Percentiles rank a stretch among this genome's conserved stretches.
These are phyloP conservation scores for Adansonia gregorii DNA, from an alignment of 441 rosid genomes.

Conservation along the genomic window DNA sequence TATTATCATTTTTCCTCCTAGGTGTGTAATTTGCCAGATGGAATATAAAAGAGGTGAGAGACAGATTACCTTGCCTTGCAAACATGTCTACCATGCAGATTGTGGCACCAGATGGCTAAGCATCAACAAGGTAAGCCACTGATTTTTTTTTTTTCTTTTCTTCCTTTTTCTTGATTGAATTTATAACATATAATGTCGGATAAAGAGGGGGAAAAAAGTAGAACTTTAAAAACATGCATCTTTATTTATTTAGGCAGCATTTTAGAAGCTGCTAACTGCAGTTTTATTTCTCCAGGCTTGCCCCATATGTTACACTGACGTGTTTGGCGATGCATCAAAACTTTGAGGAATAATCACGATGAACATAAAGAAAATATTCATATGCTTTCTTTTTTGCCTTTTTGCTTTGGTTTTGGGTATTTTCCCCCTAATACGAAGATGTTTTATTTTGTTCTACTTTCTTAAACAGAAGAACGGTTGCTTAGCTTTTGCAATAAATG, in stretches of 20 bases:
- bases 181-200: neutral
- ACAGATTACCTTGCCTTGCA: constrained; percentile 62
- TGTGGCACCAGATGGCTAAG: constrained; percentile 73
- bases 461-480: constrained; percentile 23
- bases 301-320: constrained; percentile 68
- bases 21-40: too few species aligned
- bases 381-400: constrained; percentile 22
- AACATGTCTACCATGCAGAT: constrained; percentile 72
- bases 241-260: constrained; percentile 5
- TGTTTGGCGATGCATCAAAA: constrained; percentile 50
- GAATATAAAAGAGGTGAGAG: constrained; percentile 69
- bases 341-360: constrained; percentile 36
- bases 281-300: constrained; percentile 54
- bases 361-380: constrained; percentile 30
- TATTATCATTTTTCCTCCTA: too few species aligned
- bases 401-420: constrained; percentile 27
- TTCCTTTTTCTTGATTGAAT: neutral
- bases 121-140: constrained; percentile 62
- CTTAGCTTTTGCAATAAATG: constrained; percentile 41
- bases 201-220: neutral
- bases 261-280: constrained; percentile 17
- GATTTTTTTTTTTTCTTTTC: neutral
- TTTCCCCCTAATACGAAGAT: constrained; percentile 31
- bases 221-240: neutral
- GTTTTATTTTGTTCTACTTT: constrained; percentile 36